Evolutionary conservation across 1,139 yeast species (phyloP).

Genomic region (Tardiomyces digboiensis): DNA sequence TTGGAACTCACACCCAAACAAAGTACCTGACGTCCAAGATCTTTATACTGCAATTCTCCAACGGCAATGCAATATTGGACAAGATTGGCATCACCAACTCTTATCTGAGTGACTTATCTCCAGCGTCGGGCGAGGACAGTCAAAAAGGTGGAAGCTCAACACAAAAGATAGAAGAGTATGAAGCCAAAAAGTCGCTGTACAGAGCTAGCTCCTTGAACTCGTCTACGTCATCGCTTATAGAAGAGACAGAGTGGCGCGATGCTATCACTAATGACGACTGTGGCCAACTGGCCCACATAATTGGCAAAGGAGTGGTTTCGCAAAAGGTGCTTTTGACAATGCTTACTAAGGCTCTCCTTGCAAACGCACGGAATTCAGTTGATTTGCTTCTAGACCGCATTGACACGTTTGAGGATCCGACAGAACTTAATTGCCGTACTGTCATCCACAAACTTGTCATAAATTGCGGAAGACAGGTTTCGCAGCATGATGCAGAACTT

Average conservation of each 20-base stretch:
- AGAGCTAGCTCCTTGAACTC: background rate
- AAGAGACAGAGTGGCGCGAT: background rate
- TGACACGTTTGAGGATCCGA: constrained; percentile 46
- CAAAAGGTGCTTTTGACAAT: constrained; percentile 7
- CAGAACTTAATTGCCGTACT: constrained; percentile 75
- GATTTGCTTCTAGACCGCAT: constrained; percentile 40
- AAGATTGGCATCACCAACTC: constrained; percentile 47
- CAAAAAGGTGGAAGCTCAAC: background rate
- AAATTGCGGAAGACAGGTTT: constrained; percentile 51
- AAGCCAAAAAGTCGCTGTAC: background rate
- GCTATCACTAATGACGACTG: constrained; percentile 18
- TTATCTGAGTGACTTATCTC: constrained; percentile 41
- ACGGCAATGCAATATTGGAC: constrained; percentile 44
- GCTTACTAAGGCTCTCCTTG: constrained; percentile 15
- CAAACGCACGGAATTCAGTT: constrained; percentile 34
- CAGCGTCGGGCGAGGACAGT: constrained; percentile 15
- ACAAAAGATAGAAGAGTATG: background rate
- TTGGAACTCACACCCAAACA: constrained; percentile 59
- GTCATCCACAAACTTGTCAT: constrained; percentile 79
- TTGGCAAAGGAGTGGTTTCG: constrained; percentile 5
- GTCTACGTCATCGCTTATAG: background rate
- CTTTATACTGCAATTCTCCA: constrained; percentile 66
- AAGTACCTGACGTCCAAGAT: constrained; percentile 62
- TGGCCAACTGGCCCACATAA: constrained; percentile 13
- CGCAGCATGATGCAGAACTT: too few species aligned